phyloP scores from a whole-genome alignment of 1,284 basidiomycete species.

The Papiliotrema flavescens region DNA sequence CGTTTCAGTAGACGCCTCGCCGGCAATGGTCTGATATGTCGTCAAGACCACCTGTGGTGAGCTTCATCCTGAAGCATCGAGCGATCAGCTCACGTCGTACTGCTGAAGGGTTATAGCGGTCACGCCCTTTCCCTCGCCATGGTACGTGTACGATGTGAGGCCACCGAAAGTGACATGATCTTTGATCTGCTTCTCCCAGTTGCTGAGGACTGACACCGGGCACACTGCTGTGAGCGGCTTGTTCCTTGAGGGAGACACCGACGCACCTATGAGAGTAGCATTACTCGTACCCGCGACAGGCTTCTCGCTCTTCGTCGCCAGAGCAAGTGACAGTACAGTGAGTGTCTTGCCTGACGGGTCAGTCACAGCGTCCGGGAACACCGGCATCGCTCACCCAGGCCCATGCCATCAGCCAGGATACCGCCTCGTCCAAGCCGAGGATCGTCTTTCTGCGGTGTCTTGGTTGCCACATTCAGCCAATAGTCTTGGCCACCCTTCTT shows the following conservation, averaged over 20 bases:
- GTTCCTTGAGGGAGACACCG: not conserved
- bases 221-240: conserved; percentile 57
- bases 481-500: conserved; percentile 50
- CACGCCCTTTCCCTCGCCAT: conserved; percentile 59
- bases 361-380: too few species aligned
- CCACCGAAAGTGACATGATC: conserved; percentile 66
- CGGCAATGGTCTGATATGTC: conserved; percentile 67
- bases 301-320: conserved; percentile 67
- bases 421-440: conserved; percentile 76
- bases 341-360: conserved; percentile 65
- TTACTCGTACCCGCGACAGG: conserved; percentile 56
- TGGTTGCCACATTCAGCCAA: conserved; percentile 65
- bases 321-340: conserved; percentile 70
- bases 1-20: conserved; percentile 12
- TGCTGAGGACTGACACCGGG: conserved; percentile 80
- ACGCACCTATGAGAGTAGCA: conserved; percentile 69
- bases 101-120: conserved; percentile 59
- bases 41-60: conserved; percentile 65
- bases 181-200: conserved; percentile 83
- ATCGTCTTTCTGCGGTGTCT: conserved; percentile 63
- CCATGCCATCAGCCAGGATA: conserved; percentile 85
- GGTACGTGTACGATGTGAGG: conserved; percentile 64
- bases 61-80: not conserved
- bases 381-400: conserved; percentile 50
- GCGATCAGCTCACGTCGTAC: conserved; percentile 56